A percentile compares a stretch with the other conserved stretches of the same genome.
Evolutionary conservation across 352 stramenopile genomes (phyloP).

Genomic region (Plasmopara halstedii): DNA sequence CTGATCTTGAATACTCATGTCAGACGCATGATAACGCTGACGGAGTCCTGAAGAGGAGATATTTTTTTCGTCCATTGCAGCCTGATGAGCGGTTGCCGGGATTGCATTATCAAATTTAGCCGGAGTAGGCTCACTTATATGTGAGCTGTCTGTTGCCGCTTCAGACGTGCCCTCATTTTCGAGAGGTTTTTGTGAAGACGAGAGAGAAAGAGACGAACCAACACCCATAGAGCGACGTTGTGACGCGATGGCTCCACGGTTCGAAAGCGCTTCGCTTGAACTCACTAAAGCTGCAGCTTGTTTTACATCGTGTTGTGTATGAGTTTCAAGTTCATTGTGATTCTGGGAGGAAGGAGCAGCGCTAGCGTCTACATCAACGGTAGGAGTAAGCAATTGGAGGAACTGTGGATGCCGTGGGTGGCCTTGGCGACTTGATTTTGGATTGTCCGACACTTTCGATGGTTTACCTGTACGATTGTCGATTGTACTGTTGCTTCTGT

Average conservation of each 20-base stretch:
- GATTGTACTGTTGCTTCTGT: not conserved
- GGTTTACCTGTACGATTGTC: slow-evolving; percentile 3
- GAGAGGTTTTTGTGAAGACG: not conserved
- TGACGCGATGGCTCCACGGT: not conserved
- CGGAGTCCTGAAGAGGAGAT: slow-evolving; percentile 15
- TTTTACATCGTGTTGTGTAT: slow-evolving; percentile 3
- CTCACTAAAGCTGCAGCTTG: not conserved
- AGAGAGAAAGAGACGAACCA: slow-evolving; percentile 3
- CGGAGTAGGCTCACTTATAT: slow-evolving; percentile 2
- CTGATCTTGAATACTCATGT: slow-evolving; percentile 1
- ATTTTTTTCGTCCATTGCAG: slow-evolving; percentile 6
- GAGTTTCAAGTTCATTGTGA: not conserved
- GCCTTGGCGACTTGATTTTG: slow-evolving; percentile 15
- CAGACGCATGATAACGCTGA: slow-evolving; percentile 14
- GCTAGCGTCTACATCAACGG: slow-evolving; percentile 7
- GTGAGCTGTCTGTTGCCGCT: slow-evolving; percentile 1
- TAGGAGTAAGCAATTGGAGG: slow-evolving; percentile 16
- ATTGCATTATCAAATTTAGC: slow-evolving; percentile 1
- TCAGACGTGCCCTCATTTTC: not conserved
- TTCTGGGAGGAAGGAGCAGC: not conserved
- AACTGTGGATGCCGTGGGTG: slow-evolving; percentile 28
- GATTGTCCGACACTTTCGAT: not conserved
- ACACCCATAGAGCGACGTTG: slow-evolving; percentile 4
- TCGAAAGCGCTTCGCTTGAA: not conserved
- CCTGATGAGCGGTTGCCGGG: not conserved